Evolutionary conservation across 1,139 yeast genomes (phyloP), one percentile per base, ranked within the genome.

Genomic region (Magnusiomyces suaveolens): DNA sequence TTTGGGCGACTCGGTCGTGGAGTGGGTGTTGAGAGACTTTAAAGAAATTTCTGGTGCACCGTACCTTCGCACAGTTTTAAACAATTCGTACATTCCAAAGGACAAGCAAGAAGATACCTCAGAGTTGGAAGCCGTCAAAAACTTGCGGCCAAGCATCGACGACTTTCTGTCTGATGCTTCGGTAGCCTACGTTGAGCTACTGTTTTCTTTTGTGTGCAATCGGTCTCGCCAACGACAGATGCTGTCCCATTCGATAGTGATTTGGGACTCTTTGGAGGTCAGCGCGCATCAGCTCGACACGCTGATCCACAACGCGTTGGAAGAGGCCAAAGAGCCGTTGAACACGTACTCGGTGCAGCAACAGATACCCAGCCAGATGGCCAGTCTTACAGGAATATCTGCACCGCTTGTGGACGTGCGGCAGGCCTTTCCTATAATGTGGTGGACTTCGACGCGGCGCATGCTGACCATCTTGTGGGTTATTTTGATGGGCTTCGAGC

Each of bases 251-350:
- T 70, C 77, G 65, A 63, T 81, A 60, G 62, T 80, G 6, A 65
- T 81, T 1, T 87, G 94, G 85, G 97, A 92, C 66, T 77, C 88
- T 1, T 71, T 88, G 38, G 97, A 90, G 65, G 95, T 84, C 75
- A 81, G 92, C 51, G 80, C 90, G 59, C 97, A 87, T 69, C 87
- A 87, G 71, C 80, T 90, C 66, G 98, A 92, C 71, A 89, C 86
- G 69, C 95, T 86, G 72, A 85, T 87, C 92, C 82, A 88, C 59
- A 95, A 83, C 25, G 52, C 23, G 24, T 39, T 48, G 10, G 43
- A 36, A 12, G 32, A 46, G 18, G 32, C 26, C 1, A 48, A 52
- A 23, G 51, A 53, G 29, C 43, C 39, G 12, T 4, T 48, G 20
- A 52, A 55, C 24, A 46, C 48, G 6, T 46, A 20, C 23, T 20